Evolutionary conservation across 2,329 filamentous ascomycete species (phyloP).

Genomic region (Exophiala sideris): DNA sequence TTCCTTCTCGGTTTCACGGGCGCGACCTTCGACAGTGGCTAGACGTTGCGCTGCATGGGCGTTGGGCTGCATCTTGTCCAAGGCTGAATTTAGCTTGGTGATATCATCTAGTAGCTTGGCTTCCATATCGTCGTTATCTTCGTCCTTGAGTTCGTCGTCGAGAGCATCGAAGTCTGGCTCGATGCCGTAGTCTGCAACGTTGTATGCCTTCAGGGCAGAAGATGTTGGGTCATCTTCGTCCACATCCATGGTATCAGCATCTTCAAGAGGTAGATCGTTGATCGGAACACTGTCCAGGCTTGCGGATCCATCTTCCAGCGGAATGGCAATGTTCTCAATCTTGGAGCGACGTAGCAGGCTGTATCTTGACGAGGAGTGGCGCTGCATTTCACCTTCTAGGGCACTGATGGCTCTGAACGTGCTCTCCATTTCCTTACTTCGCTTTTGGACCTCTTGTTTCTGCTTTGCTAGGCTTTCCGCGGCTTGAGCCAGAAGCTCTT

Average conservation of each 20-base stretch:
- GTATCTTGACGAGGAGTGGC: constrained; percentile 79
- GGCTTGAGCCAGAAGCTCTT: constrained; percentile 64
- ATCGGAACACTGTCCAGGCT: constrained; percentile 79
- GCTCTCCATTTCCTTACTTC: constrained; percentile 76
- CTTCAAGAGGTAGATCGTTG: constrained; percentile 72
- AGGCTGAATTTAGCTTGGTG: constrained; percentile 66
- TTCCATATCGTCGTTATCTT: constrained; percentile 71
- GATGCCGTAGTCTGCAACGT: constrained; percentile 79
- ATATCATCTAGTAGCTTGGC: constrained; percentile 76
- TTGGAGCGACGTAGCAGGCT: constrained; percentile 82
- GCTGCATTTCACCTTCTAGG: constrained; percentile 82
- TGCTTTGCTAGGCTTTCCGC: constrained; percentile 74
- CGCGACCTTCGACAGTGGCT: constrained; percentile 76
- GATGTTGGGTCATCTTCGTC: constrained; percentile 60
- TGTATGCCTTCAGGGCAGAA: constrained; percentile 53
- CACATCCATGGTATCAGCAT: constrained; percentile 88
- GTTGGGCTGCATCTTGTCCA: constrained; percentile 94
- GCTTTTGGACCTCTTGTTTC: constrained; percentile 75
- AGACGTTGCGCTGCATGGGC: constrained; percentile 93
- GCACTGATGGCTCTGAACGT: constrained; percentile 70
- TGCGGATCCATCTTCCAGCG: constrained; percentile 67
- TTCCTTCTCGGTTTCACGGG: constrained; percentile 80
- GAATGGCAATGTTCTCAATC: constrained; percentile 86
- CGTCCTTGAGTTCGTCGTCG: constrained; percentile 76
- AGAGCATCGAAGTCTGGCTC: constrained; percentile 79